Evolutionary conservation across 768 basidiomycete genomes (phyloP).

Genomic region (Termitomyces sp.): DNA sequence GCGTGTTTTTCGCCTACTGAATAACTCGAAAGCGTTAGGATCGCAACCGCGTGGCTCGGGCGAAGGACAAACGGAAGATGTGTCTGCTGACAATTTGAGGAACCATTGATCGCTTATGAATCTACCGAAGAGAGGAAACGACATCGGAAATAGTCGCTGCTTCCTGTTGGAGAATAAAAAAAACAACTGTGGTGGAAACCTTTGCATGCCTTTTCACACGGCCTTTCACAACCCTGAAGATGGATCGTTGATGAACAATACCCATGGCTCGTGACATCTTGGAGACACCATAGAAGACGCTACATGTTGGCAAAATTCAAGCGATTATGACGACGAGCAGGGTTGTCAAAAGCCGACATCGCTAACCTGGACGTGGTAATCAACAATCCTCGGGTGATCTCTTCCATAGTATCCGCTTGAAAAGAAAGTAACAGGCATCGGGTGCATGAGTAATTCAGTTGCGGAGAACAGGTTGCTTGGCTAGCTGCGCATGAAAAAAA

Average conservation of each 20-base stretch:
- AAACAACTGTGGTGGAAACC: background rate
- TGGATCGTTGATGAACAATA: conserved; percentile 4
- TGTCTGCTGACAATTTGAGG: conserved; percentile 8
- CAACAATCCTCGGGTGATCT: background rate
- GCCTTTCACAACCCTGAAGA: conserved; percentile 5
- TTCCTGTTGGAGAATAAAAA: conserved; percentile 10
- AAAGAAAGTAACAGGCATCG: background rate
- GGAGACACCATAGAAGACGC: background rate
- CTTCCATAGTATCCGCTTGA: background rate
- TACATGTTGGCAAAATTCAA: background rate
- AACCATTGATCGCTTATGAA: conserved; percentile 6
- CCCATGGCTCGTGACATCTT: background rate
- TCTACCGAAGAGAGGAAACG: conserved; percentile 6
- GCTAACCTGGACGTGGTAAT: conserved; percentile 1
- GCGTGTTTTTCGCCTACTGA: background rate
- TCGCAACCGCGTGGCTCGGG: conserved; percentile 8
- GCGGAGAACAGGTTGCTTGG: background rate
- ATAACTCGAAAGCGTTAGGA: background rate
- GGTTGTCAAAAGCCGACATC: background rate
- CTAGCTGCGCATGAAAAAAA: background rate
- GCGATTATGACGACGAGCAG: conserved; percentile 2
- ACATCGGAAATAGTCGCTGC: conserved; percentile 5
- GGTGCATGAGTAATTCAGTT: background rate
- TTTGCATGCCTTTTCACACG: conserved; percentile 7
- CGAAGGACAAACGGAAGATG: conserved; percentile 2